Percentiles rank a stretch among this genome's conserved stretches.
Evolutionary conservation across 2,329 filamentous ascomycete species (phyloP).

Genomic region (Tolypocladium capitatum): DNA sequence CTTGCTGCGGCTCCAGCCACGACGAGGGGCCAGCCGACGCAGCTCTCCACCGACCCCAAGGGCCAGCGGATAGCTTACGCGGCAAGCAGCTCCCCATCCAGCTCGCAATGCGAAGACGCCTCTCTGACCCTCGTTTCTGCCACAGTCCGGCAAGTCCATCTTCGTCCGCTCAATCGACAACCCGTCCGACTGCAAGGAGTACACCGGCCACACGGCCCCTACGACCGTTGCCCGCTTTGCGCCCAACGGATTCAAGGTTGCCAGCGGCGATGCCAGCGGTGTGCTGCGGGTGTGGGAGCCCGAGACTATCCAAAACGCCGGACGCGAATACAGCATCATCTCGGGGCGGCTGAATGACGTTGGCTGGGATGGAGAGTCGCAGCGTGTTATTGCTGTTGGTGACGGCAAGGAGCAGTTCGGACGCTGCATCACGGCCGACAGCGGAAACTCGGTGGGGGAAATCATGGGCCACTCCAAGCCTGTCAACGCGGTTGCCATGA

Average conservation of each 20-base stretch:
- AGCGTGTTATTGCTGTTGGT: slow-evolving; percentile 90
- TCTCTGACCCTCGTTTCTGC: not conserved
- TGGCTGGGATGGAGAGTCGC: slow-evolving; percentile 93
- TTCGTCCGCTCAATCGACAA: slow-evolving; percentile 92
- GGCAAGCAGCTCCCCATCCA: slow-evolving; percentile 34
- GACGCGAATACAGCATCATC: slow-evolving; percentile 90
- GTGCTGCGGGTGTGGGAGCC: slow-evolving; percentile 87
- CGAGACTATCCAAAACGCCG: slow-evolving; percentile 70
- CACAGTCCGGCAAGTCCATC: slow-evolving; percentile 84
- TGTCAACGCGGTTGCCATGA: slow-evolving; percentile 83
- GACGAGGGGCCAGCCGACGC: slow-evolving; percentile 73
- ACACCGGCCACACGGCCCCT: slow-evolving; percentile 75
- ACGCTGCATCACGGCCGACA: slow-evolving; percentile 88
- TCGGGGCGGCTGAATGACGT: slow-evolving; percentile 91
- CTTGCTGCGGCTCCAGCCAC: slow-evolving; percentile 79
- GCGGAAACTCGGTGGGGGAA: slow-evolving; percentile 90
- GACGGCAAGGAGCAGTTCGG: slow-evolving; percentile 90
- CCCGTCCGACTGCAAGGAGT: slow-evolving; percentile 73
- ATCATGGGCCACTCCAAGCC: slow-evolving; percentile 82
- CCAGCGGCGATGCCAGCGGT: slow-evolving; percentile 77
- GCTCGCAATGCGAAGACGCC: not conserved
- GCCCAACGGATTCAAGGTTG: slow-evolving; percentile 88
- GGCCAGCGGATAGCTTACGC: slow-evolving; percentile 89
- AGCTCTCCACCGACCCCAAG: slow-evolving; percentile 76
- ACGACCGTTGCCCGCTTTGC: slow-evolving; percentile 91